Conservation (phyloP, 345 rosid genomes). For the Salix suchowensis region DNA sequence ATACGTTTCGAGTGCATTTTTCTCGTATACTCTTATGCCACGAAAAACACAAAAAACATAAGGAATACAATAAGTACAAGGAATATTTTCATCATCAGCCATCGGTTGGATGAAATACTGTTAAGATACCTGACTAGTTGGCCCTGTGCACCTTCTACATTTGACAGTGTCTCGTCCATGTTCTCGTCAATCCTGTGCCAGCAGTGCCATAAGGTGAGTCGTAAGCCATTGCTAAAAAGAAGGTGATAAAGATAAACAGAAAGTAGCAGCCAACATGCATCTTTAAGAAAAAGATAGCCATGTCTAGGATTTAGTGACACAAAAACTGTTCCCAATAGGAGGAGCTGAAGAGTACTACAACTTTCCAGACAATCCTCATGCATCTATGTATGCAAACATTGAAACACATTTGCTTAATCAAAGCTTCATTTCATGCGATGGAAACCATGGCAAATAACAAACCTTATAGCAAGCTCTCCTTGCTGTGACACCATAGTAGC, state of each 20-base stretch:
- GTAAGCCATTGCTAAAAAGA: not conserved
- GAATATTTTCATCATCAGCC: constrained; percentile 82
- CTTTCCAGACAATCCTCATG: not conserved
- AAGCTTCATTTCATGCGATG: not conserved
- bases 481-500: constrained; percentile 89
- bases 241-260: not conserved
- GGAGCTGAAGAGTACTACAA: not conserved
- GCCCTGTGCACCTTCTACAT: constrained; percentile 77
- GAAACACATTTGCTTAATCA: not conserved
- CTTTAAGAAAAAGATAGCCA: not conserved
- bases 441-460: constrained; percentile 3
- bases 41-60: constrained; percentile 78
- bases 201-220: not conserved
- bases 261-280: not conserved
- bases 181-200: constrained; percentile 68
- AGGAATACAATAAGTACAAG: constrained; percentile 66
- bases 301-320: not conserved
- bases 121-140: constrained; percentile 65
- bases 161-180: constrained; percentile 64
- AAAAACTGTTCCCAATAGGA: not conserved
- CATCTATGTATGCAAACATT: not conserved
- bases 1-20: constrained; percentile 1
- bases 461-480: constrained; percentile 91
- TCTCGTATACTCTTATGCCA: constrained; percentile 39
- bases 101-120: constrained; percentile 72